Base-by-base conservation (phyloP, 2,329 filamentous ascomycete species). In the Hypoxylon sp. region DNA sequence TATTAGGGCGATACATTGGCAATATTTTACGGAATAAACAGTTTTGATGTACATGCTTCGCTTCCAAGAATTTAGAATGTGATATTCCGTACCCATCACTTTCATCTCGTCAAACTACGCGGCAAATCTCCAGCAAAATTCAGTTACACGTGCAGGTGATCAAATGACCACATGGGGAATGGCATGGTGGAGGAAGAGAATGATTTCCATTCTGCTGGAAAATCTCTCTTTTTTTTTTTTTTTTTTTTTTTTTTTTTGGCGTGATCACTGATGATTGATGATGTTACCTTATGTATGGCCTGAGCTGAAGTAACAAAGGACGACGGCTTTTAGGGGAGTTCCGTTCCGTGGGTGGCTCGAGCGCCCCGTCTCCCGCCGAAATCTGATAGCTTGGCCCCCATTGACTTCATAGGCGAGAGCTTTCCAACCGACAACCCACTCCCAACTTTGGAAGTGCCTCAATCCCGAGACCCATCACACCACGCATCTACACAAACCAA, bases 361-460 rank as follows among this genome's bases (percentile, higher is more conserved):
- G 65, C 65, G 49, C 55, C 3, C 55, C 57, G 61, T 64, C 51
- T 56, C 50, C 63, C 63, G 63, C 51, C 59, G 54, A 24, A n/a
- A 32, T 34, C 22, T 50, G 37, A 17, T 54, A 34, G 47, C 22
- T 51, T 26, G 34, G 28, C 47, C 37, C 32, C n/a, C 26, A 19
- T 50, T 44, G 47, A 58, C 46, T 50, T 50, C 54, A 57, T 50
- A 58, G 34, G 24, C 6, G 3, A 37, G 24, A 26, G 24, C 24
- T 28, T 54, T 56, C 56, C 57, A 61, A 67, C 20, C 10, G 41
- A 63, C 28, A 53, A 52, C 46, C 48, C 52, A 53, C 56, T 50
- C 48, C 48, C 52, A 52, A 43, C 41, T 30, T 50, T 43, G 41
- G 59, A 66, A 66, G 64, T 66, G 64, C 64, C 64, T 66, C 64